Evolutionary conservation across 352 stramenopile genomes (phyloP), one percentile per base, ranked within the genome.

Genomic region (Pelagophyceae sp.): DNA sequence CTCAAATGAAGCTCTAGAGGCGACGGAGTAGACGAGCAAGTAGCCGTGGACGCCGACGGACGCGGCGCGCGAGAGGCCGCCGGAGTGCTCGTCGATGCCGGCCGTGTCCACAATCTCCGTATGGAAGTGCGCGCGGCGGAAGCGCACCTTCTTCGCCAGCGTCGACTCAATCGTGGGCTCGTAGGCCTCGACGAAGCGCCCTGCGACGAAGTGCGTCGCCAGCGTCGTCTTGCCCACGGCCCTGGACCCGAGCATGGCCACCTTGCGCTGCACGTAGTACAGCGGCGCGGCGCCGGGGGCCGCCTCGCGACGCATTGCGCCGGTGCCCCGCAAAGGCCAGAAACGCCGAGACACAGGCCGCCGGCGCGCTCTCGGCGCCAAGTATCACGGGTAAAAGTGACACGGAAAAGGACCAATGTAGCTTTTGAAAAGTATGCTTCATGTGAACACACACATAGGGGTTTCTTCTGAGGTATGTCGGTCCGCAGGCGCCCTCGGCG

Each of bases 31-130:
- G 3, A 71, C 54, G 11, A 98, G 83, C 77, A 95, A 89, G 83
- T 98, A 98, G 76, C 94, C 94, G 80, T 98, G 92, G 31, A 97
- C 92, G 33, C 94, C 94, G 31, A 98, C 89, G 29, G 91, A 96
- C 60, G 94, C 94, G 33, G 95, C 95, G 72, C 96, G 89, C n/a
- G 92, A 97, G 72, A 98, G 92, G 79, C 94, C 93, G 45, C 45
- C 45, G 50, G 93, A 96, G 83, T 97, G 97, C 81, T 97, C 94
- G 83, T 98, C 94, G 91, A 98, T 97, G 76, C 94, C 94, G 20
- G 94, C 94, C n/a, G 93, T 97, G 82, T 98, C 94, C 79, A 98
- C 92, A 81, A 98, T 97, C 81, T 97, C 94, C 33, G 93, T 97
- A 40, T 94, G 90, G 77, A 98, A 98, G 83, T 97, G 91, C 31